A percentile compares a stretch with the other conserved stretches of the same genome.
phyloP scores from a whole-genome alignment of 23 red algal genomes.

The Cyanidium caldarium region DNA sequence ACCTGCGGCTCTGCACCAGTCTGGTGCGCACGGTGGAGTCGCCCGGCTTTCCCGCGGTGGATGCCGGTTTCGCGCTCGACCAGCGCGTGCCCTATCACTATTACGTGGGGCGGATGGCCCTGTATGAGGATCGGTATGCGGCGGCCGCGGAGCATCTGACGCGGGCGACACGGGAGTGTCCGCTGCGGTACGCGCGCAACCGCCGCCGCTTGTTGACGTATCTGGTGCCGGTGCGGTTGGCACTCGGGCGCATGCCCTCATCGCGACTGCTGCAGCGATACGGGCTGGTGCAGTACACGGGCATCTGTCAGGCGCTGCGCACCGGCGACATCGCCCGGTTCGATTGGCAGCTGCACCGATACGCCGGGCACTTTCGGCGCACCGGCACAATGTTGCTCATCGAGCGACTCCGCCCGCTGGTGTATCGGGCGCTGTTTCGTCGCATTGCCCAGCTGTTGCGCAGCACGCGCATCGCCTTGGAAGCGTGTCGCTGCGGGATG shows the following conservation, averaged over 20 bases:
- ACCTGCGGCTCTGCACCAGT: slow-evolving; percentile 62
- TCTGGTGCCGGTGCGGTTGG: slow-evolving; percentile 58
- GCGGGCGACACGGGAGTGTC: slow-evolving; percentile 28
- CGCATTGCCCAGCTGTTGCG: slow-evolving; percentile 13
- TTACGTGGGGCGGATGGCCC: slow-evolving; percentile 51
- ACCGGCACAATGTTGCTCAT: slow-evolving; percentile 47
- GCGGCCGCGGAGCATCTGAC: slow-evolving; percentile 40
- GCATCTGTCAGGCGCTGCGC: slow-evolving; percentile 21
- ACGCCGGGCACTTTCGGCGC: slow-evolving; percentile 58
- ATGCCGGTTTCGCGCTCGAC: slow-evolving; percentile 31
- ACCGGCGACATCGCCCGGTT: slow-evolving; percentile 40
- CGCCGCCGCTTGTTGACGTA: slow-evolving; percentile 44
- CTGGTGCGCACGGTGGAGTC: slow-evolving; percentile 43
- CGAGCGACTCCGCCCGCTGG: slow-evolving; percentile 56
- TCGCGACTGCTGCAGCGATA: slow-evolving; percentile 18
- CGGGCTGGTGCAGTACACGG: slow-evolving; percentile 37
- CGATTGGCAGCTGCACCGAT: slow-evolving; percentile 17
- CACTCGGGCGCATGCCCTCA: slow-evolving; percentile 36
- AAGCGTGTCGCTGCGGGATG: slow-evolving; percentile 6
- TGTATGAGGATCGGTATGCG: slow-evolving; percentile 61
- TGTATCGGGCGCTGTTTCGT: slow-evolving; percentile 34
- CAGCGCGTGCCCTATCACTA: slow-evolving; percentile 77
- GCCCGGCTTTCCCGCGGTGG: slow-evolving; percentile 32
- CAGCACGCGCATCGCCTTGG: slow-evolving; percentile 12
- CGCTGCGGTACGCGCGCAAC: slow-evolving; percentile 21